Base-by-base conservation (phyloP, 2,329 filamentous ascomycete genomes). In the Ascocoryne sarcoides region DNA sequence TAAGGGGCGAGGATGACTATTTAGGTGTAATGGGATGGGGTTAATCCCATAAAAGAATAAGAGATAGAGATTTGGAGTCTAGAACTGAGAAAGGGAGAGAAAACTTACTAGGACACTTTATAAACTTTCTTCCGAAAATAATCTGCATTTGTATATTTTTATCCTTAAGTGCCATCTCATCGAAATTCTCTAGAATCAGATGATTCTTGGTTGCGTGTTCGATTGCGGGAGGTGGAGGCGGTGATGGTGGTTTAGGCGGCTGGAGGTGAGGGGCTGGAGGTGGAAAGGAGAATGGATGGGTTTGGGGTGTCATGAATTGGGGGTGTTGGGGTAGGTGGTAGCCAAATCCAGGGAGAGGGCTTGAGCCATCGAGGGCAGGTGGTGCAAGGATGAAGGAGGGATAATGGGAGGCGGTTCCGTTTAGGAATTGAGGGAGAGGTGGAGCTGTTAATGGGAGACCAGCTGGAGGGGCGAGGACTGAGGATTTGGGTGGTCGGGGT, bases 141-240 rank as follows among this genome's bases (percentile, higher is more conserved):
- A 78, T 68, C 47, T 69, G 70, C 32, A 67, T 71, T 44, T 76
- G 69, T 32, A 69, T 64, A 38, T 74, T 69, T 42, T 71, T 70
- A 37, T 72, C 68, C 49, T 70, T 69, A 33, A 64, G 54, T 32
- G 65, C 59, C 39, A 63, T 49, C 42, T 70, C 62, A 39, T 75
- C 69, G 53, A 79, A 75, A 36, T 71, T 67, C 50, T 74, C 66
- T 9, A 84, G 66, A 38, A 76, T 72, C 4, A 79, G 64, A 8
- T 79, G 65, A 39, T 73, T 73, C 20, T 75, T 69, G 14, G 71
- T 70, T 8, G 71, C 70, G 20, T 73, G 60, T 53, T 68, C 69
- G 46, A 69, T 65, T 10, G 65, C 52, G 8, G 54, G 52, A 12
- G 53, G 47, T 19, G 48, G 48, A 16, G 51, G 48, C 17, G 44